A percentile compares a stretch with the other conserved stretches of the same genome.
phyloP scores from a whole-genome alignment of 2,329 filamentous ascomycete species.

The Apiospora arundinis region DNA sequence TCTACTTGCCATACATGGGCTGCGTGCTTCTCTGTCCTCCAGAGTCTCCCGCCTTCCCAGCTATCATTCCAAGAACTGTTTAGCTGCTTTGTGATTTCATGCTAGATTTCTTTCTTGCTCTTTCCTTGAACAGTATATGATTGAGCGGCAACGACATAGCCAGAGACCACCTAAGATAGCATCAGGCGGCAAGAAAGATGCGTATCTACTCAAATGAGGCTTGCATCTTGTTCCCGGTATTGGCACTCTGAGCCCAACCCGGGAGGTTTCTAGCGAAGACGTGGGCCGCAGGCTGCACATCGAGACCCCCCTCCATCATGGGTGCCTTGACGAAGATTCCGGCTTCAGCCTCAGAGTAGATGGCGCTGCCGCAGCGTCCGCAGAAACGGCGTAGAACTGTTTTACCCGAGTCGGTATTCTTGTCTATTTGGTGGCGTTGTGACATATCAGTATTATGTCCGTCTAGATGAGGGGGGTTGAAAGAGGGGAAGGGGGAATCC shows the following conservation, averaged over 20 bases:
- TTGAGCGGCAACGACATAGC: too few species aligned
- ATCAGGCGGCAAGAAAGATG: background rate
- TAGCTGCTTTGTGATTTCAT: background rate
- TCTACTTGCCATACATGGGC: too few species aligned
- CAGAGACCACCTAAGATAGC: too few species aligned
- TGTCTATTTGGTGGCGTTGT: constrained; percentile 11
- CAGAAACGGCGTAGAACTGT: constrained; percentile 24
- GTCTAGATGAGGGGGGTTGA: background rate
- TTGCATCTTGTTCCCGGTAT: background rate
- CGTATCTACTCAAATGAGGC: background rate
- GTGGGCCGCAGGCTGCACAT: constrained; percentile 12
- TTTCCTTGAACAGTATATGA: too few species aligned
- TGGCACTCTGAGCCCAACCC: constrained; percentile 19
- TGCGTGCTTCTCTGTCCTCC: too few species aligned
- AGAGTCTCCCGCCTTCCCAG: too few species aligned
- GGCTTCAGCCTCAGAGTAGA: constrained; percentile 21
- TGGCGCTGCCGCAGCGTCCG: constrained; percentile 24
- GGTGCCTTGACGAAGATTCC: constrained; percentile 24
- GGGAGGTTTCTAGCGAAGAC: constrained; percentile 23
- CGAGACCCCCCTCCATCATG: constrained; percentile 19
- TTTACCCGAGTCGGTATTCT: constrained; percentile 23
- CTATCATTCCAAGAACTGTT: too few species aligned
- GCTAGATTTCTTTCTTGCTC: background rate
- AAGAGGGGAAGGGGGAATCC: background rate
- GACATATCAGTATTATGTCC: background rate